Evolutionary conservation across 2,329 filamentous ascomycete genomes (phyloP), one percentile per base, ranked within the genome.

Genomic region (Clonostachys rhizophaga): DNA sequence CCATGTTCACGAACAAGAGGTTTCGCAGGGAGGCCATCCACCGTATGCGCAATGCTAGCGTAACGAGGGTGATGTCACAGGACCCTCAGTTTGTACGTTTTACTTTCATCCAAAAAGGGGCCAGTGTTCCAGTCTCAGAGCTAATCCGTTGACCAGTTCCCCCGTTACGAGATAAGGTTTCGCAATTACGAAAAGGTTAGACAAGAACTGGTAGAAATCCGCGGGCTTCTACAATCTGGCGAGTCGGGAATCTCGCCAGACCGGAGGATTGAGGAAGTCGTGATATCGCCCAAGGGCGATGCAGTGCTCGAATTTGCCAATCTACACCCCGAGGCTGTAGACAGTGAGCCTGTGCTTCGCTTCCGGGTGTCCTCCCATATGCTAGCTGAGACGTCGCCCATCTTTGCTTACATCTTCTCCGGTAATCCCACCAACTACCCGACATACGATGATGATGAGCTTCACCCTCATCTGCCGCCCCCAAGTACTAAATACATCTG

Each of bases 221-320:
- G 64, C 6, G 60, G 63, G n/a, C 57, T 76, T 1, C 57, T 76
- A 3, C 64, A 70, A 14, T 55, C 63, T 2, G 65, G 60, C 2
- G 67, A 72, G 50, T 69, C 69, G 0, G 69, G 66, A 9, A 69
- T 70, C 30, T 62, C 67, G 1, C 64, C 65, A 3, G 65, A 64
- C 14, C 61, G 68, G 43, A 57, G 56, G 0, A 61, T 75, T 9
- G 59, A 65, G 14, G 74, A 78, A 46, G 66, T 64, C 40, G 55
- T 61, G 35, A 73, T 79, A 45, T 64, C 69, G 0, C 63, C 64
- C 2, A 63, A 63, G 3, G 76, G 77, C 7, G 75, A 79, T 49
- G 67, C 67, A 4, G 66, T 80, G 24, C 64, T 80, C 34, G 76
- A 79, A 49, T 80, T 79, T 50, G 64, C 70, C 46, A 76, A 78